These are phyloP conservation scores for Pyrrhoderma lamaoense DNA, from an alignment of 1,284 basidiomycete genomes.

Conservation along the genomic window DNA sequence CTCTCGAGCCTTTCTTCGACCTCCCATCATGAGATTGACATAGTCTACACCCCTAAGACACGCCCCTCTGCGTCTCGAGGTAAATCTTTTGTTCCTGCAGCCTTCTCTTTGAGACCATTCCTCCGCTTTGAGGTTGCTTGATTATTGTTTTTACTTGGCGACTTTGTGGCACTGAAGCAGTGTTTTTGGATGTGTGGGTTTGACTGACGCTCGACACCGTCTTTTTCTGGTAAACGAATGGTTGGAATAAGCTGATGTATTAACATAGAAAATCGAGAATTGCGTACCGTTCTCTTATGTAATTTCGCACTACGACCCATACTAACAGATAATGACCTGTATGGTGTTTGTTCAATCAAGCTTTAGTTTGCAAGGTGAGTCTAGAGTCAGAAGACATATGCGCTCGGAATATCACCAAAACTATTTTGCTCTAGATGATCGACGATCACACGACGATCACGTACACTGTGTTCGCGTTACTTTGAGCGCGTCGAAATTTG, in stretches of 20 bases:
- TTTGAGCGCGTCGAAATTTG: no score
- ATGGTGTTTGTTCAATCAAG: background rate
- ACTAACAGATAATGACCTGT: background rate
- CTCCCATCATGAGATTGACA: conserved; percentile 62
- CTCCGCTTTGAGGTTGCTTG: conserved; percentile 20
- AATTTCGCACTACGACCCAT: conserved; percentile 39
- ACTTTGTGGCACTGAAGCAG: background rate
- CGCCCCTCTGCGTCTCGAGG: conserved; percentile 29
- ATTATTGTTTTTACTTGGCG: conserved; percentile 10
- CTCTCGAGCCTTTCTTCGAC: conserved; percentile 50
- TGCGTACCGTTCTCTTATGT: conserved; percentile 34
- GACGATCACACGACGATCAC: no score
- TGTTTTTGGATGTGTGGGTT: conserved; percentile 14
- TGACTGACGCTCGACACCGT: conserved; percentile 10
- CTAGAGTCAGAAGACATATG: no score
- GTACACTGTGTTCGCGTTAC: no score
- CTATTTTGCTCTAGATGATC: no score
- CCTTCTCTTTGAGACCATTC: conserved; percentile 40
- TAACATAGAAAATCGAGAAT: background rate
- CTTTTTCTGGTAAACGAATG: conserved; percentile 1
- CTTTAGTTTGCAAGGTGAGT: background rate
- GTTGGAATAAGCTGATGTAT: background rate
- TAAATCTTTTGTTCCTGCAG: conserved; percentile 19
- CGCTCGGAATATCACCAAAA: no score
- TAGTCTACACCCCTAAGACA: conserved; percentile 71